Percentiles rank a stretch among this genome's conserved stretches.
phyloP scores from a whole-genome alignment of 176 grass and related monocot species.

The Paspalum vaginatum region DNA sequence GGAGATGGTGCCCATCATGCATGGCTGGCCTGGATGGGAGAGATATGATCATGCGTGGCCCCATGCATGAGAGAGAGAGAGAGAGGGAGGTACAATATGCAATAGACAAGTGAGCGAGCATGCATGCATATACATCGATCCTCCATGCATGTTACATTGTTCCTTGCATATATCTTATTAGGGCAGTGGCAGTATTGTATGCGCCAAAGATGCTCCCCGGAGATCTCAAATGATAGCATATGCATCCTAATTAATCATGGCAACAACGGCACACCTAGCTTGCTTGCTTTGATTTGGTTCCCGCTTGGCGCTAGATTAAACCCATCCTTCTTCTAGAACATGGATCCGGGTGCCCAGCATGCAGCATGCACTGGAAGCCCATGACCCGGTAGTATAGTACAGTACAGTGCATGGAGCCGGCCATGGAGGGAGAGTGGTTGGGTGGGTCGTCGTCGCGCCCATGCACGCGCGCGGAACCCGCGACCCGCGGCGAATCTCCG shows the following conservation, averaged over 20 bases:
- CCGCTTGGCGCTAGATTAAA: background rate
- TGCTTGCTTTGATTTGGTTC: background rate
- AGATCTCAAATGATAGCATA: conserved; percentile 60
- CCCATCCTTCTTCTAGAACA: background rate
- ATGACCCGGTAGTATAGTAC: background rate
- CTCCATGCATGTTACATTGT: conserved; percentile 60
- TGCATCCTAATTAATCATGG: conserved; percentile 68
- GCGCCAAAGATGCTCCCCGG: conserved; percentile 47
- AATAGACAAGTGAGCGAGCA: conserved; percentile 28
- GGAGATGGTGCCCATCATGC: background rate
- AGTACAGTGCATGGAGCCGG: no score
- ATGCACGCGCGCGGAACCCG: no score
- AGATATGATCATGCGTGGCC: conserved; percentile 17
- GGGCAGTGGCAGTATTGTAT: conserved; percentile 34
- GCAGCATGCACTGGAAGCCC: background rate
- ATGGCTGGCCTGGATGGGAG: background rate
- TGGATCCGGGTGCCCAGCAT: background rate
- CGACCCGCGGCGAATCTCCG: background rate
- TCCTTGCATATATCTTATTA: conserved; percentile 46
- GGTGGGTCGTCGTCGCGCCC: no score
- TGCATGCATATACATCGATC: background rate
- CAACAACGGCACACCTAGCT: conserved; percentile 15
- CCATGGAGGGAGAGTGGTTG: no score
- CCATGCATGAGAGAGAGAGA: background rate
- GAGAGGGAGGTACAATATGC: background rate